Percentiles rank a stretch among this genome's conserved stretches.
These are phyloP conservation scores for Phaeodactylum tricornutum DNA, from an alignment of 108 stramenopile genomes.

Conservation along the genomic window DNA sequence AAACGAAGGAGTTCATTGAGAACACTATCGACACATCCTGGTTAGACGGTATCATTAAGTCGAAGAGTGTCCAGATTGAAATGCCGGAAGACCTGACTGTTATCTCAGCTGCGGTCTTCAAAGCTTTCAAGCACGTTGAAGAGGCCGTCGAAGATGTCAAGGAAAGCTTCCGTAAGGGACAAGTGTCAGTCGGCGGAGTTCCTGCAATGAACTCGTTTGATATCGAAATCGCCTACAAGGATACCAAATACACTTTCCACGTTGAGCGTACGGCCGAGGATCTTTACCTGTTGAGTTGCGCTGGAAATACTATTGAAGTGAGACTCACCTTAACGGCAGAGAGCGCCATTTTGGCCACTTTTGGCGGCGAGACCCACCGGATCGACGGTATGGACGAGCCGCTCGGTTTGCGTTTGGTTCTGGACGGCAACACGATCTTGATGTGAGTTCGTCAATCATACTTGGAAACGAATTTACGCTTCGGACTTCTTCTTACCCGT, in stretches of 20 bases:
- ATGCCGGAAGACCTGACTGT: constrained; percentile 78
- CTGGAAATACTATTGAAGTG: constrained; percentile 58
- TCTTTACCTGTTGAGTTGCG: constrained; percentile 65
- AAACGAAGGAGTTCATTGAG: constrained; percentile 90
- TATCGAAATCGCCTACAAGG: constrained; percentile 85
- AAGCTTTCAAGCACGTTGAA: constrained; percentile 80
- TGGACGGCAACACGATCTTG: constrained; percentile 77
- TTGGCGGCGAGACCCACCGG: constrained; percentile 86
- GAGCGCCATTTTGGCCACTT: constrained; percentile 85
- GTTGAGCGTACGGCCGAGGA: constrained; percentile 76
- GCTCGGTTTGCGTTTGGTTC: constrained; percentile 84
- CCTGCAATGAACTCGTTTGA: constrained; percentile 84
- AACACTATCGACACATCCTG: constrained; percentile 96
- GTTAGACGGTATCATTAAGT: constrained; percentile 92
- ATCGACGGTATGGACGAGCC: constrained; percentile 94
- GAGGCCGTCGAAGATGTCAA: constrained; percentile 54
- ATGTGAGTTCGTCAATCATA: constrained; percentile 39
- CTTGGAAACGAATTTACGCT: no score
- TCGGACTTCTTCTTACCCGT: background rate
- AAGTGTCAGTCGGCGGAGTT: constrained; percentile 76
- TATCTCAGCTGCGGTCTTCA: constrained; percentile 80
- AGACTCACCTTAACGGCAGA: constrained; percentile 80
- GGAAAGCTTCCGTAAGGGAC: constrained; percentile 82
- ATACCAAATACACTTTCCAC: constrained; percentile 87
- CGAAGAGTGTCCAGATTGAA: constrained; percentile 76